phyloP scores from a whole-genome alignment of 2,329 filamentous ascomycete genomes.

The Neospermospora avenae region DNA sequence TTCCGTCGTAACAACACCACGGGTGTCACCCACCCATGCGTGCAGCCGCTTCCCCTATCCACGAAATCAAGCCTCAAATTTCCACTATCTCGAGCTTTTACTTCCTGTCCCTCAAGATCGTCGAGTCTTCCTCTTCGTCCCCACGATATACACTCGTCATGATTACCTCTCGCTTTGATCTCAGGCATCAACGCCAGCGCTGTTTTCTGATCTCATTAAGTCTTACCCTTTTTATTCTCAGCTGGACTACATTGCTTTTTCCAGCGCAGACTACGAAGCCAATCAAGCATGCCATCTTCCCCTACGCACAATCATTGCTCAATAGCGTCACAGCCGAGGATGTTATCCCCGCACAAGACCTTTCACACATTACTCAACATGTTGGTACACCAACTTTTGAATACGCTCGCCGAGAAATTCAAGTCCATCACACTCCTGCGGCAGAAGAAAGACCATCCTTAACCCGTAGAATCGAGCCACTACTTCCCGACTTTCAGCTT shows the following conservation, averaged over 20 bases:
- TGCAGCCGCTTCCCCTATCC: background rate
- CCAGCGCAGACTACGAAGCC: background rate
- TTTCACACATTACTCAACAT: slow-evolving; percentile 18
- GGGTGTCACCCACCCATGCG: background rate
- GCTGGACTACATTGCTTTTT: background rate
- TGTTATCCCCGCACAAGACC: slow-evolving; percentile 4
- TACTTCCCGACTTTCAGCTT: slow-evolving; percentile 1
- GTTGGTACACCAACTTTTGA: slow-evolving; percentile 17
- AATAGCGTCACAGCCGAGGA: background rate
- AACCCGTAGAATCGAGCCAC: slow-evolving; percentile 16
- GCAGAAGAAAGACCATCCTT: slow-evolving; percentile 12
- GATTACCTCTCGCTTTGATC: background rate
- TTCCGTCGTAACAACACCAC: background rate
- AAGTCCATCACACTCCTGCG: slow-evolving; percentile 8
- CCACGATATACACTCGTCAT: slow-evolving; percentile 3
- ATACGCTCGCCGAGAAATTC: slow-evolving; percentile 22
- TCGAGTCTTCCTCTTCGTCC: background rate
- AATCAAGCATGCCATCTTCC: background rate
- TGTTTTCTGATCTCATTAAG: background rate
- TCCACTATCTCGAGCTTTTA: background rate
- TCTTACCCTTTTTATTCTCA: background rate
- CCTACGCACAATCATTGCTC: background rate
- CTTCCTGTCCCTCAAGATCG: background rate
- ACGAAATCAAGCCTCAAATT: background rate
- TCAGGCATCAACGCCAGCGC: background rate